These are phyloP conservation scores for Angomonas deanei DNA, from an alignment of 208 protist genomes.

Conservation along the genomic window DNA sequence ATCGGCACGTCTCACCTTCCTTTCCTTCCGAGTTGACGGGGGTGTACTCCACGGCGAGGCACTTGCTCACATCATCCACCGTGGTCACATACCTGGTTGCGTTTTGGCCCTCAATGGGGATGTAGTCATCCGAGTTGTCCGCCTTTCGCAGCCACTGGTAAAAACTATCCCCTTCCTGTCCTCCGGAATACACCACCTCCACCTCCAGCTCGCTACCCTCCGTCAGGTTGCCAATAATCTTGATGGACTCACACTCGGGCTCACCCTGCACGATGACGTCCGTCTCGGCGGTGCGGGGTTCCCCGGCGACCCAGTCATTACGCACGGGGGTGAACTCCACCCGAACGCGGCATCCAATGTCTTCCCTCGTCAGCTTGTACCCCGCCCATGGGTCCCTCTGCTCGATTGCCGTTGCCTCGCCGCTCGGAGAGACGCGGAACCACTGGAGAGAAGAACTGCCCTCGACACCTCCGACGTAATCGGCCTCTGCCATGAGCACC, in stretches of 20 bases:
- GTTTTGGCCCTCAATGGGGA: constrained; percentile 77
- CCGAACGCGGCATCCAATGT: constrained; percentile 82
- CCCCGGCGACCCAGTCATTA: constrained; percentile 85
- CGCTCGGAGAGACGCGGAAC: constrained; percentile 72
- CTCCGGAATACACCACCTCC: constrained; percentile 80
- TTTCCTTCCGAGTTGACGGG: constrained; percentile 77
- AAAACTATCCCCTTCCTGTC: constrained; percentile 81
- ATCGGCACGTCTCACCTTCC: constrained; percentile 86
- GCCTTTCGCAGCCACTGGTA: constrained; percentile 90
- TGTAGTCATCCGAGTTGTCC: constrained; percentile 57
- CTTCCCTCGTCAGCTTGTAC: constrained; percentile 71
- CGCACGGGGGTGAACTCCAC: constrained; percentile 85
- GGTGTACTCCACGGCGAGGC: constrained; percentile 88
- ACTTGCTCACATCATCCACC: constrained; percentile 84
- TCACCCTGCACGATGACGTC: constrained; percentile 51
- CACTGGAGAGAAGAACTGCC: constrained; percentile 81
- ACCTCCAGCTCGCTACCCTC: constrained; percentile 81
- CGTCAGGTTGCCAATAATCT: constrained; percentile 84
- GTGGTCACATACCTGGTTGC: constrained; percentile 65
- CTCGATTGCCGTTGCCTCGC: constrained; percentile 63
- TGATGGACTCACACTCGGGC: constrained; percentile 85
- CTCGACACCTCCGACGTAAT: constrained; percentile 86
- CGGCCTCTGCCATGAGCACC: constrained; percentile 69
- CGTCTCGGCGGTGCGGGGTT: constrained; percentile 66
- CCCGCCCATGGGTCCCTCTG: constrained; percentile 71